Evolutionary conservation across 176 grass and related monocot genomes (phyloP).

Genomic region (Musa beccarii): DNA sequence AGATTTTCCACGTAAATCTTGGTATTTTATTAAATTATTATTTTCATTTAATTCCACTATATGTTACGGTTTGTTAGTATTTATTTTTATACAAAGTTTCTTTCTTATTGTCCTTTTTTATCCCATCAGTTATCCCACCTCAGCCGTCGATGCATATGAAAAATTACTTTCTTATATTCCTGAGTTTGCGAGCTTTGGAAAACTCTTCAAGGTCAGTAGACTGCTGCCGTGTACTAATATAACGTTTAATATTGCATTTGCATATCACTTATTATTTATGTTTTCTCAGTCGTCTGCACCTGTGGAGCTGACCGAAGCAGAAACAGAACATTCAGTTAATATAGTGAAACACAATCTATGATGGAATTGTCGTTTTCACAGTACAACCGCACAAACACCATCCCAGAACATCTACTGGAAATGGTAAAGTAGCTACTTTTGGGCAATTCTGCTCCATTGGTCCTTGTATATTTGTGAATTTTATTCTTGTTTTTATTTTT

Average conservation of each 20-base stretch:
- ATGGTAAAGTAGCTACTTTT: conserved; percentile 29
- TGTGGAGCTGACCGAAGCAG: conserved; percentile 91
- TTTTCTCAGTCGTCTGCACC: conserved; percentile 76
- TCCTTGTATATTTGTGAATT: conserved; percentile 10
- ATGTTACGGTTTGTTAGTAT: no score
- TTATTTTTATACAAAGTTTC: no score
- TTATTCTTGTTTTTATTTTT: conserved; percentile 7
- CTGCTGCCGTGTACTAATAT: not conserved
- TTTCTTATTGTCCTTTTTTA: no score
- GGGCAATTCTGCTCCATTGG: not conserved
- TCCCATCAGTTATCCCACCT: conserved; percentile 19
- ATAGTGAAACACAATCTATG: conserved; percentile 87
- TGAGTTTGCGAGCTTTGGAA: conserved; percentile 76
- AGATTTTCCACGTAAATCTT: no score
- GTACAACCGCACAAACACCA: conserved; percentile 97
- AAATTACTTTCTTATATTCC: conserved; percentile 89
- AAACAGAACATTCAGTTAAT: conserved; percentile 96
- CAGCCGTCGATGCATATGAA: conserved; percentile 68
- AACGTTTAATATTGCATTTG: not conserved
- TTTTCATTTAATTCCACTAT: no score
- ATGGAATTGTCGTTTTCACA: conserved; percentile 70
- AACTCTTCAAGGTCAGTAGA: conserved; percentile 69
- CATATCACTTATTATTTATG: not conserved
- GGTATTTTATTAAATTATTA: no score
- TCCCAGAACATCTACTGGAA: conserved; percentile 94